These are phyloP conservation scores for Trichoderma gamsii DNA, from an alignment of 495 filamentous ascomycete species.

Conservation along the genomic window DNA sequence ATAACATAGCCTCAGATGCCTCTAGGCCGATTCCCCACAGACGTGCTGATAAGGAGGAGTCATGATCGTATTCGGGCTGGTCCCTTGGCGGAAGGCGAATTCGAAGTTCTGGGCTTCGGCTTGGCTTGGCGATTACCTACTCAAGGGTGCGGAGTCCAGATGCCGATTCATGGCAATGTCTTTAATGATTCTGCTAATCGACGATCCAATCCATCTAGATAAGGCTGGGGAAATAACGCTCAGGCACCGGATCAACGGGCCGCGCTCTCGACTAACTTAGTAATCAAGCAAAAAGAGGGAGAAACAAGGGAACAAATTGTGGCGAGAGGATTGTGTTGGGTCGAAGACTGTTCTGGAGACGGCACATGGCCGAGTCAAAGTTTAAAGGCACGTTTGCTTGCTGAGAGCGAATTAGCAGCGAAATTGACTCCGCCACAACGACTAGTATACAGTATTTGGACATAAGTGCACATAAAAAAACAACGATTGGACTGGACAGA, in stretches of 20 bases:
- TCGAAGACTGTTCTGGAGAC: no score
- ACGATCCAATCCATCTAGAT: not conserved
- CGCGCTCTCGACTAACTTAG: not conserved
- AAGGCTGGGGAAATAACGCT: not conserved
- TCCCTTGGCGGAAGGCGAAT: no score
- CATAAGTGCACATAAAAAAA: not conserved
- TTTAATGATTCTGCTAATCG: not conserved
- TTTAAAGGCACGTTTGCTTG: not conserved
- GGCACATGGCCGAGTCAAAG: no score
- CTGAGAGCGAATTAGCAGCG: not conserved
- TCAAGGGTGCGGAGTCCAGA: no score
- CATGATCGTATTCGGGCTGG: constrained; percentile 4
- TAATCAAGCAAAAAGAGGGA: not conserved
- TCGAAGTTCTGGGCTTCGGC: no score
- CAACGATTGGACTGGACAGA: no score
- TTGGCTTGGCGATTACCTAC: no score
- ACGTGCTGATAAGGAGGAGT: not conserved
- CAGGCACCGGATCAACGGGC: not conserved
- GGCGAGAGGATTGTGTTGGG: no score
- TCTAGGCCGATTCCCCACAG: constrained; percentile 2
- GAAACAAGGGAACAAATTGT: not conserved
- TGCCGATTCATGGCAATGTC: no score
- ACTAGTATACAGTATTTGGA: not conserved
- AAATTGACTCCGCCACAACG: not conserved
- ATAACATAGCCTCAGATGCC: not conserved